Evolutionary conservation across 148 eudicot species (phyloP).

Genomic region (Cornus florida): DNA sequence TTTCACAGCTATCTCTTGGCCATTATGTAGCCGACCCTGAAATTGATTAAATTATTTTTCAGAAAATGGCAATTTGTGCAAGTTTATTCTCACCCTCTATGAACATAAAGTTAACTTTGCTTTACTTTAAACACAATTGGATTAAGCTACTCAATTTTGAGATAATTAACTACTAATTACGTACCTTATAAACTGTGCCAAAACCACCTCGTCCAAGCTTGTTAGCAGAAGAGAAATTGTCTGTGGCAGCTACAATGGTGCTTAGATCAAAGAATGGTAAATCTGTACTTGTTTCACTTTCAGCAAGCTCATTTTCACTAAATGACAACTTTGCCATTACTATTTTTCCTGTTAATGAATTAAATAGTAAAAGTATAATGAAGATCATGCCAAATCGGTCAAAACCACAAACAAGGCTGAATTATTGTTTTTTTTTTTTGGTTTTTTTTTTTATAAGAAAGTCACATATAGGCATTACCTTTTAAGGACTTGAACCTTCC

Average conservation of each 20-base stretch:
- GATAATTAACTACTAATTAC: neutral
- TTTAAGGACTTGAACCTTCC: too few relatives aligned
- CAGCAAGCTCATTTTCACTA: slow-evolving; percentile 22
- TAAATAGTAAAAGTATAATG: too few relatives aligned
- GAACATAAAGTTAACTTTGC: neutral
- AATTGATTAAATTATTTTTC: neutral
- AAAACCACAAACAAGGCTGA: too few relatives aligned
- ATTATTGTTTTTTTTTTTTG: too few relatives aligned
- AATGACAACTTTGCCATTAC: neutral
- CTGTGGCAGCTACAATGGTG: slow-evolving; percentile 21
- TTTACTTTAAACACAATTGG: neutral
- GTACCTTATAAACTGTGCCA: slow-evolving; percentile 33
- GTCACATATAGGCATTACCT: too few relatives aligned
- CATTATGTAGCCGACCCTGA: slow-evolving; percentile 30
- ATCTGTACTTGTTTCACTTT: slow-evolving; percentile 26
- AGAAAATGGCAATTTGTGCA: neutral
- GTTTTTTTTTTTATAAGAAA: too few relatives aligned
- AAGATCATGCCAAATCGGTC: too few relatives aligned
- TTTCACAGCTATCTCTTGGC: slow-evolving; percentile 60
- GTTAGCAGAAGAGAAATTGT: slow-evolving; percentile 14
- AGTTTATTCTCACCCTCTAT: neutral
- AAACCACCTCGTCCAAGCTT: slow-evolving; percentile 35
- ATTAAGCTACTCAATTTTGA: neutral
- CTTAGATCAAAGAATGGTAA: slow-evolving; percentile 21
- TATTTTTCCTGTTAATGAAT: neutral